Evolutionary conservation across 78 protist genomes (phyloP).

Genomic region (Pigoraptor vietnamica): DNA sequence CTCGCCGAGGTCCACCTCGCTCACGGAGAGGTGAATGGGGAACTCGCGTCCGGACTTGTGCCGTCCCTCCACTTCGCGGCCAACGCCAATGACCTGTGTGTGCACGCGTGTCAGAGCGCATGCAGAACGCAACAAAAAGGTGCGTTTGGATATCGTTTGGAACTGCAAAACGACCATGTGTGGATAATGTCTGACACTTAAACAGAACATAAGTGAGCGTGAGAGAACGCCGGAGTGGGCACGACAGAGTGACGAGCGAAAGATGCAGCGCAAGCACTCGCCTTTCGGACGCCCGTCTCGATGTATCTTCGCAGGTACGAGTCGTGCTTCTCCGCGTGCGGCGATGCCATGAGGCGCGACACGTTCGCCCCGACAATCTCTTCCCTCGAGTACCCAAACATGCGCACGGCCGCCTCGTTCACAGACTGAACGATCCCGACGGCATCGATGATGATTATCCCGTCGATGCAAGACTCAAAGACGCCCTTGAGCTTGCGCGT

Average conservation of each 20-base stretch:
- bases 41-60: neutral
- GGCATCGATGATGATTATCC: neutral
- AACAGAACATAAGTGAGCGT: too few species aligned
- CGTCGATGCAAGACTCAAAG: neutral
- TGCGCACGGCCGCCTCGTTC: neutral
- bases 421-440: conserved; percentile 1
- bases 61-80: neutral
- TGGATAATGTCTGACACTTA: too few species aligned
- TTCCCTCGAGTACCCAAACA: conserved; percentile 27
- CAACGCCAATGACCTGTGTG: neutral
- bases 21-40: neutral
- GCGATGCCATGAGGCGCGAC: conserved; percentile 11
- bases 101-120: neutral
- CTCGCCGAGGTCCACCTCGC: neutral
- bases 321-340: conserved; percentile 29
- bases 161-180: too few species aligned
- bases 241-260: neutral
- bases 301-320: conserved; percentile 17
- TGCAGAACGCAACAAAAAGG: too few species aligned
- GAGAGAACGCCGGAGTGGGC: too few species aligned
- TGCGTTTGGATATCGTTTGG: too few species aligned
- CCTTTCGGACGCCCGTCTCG: conserved; percentile 17
- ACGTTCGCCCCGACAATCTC: conserved; percentile 42
- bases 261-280: neutral
- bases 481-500: neutral